These are phyloP conservation scores for Phytomonas francai DNA, from an alignment of 208 protist genomes.

Conservation along the genomic window DNA sequence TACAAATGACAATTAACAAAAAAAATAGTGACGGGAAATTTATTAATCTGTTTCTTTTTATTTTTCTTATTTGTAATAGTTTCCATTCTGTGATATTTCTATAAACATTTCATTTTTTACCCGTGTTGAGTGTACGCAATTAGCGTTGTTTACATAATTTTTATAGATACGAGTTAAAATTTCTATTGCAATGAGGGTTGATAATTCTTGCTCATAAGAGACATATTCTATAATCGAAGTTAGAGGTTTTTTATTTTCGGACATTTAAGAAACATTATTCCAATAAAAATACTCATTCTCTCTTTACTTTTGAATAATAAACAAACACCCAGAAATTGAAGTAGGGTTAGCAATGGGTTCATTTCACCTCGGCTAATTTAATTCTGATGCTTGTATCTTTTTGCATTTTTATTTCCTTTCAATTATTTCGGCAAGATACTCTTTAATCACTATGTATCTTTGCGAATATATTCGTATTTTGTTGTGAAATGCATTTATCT, in stretches of 20 bases:
- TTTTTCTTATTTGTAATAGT: neutral
- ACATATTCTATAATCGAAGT: neutral
- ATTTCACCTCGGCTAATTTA: too few species aligned
- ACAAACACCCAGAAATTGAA: too few species aligned
- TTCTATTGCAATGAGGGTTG: conserved; percentile 1
- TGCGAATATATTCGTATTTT: neutral
- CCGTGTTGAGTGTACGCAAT: neutral
- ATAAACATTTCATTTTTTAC: too few species aligned
- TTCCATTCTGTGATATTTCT: too few species aligned
- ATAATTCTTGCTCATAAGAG: neutral
- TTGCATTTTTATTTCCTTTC: conserved; percentile 8
- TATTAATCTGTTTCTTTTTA: conserved; percentile 8
- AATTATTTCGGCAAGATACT: neutral
- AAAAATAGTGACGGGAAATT: neutral
- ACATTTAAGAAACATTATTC: too few species aligned
- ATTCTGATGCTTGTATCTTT: conserved; percentile 1
- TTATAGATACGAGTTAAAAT: conserved; percentile 7
- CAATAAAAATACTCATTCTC: too few species aligned
- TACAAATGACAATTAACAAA: too few species aligned
- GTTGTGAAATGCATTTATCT: neutral
- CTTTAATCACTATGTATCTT: neutral
- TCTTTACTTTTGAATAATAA: too few species aligned
- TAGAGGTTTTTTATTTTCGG: too few species aligned
- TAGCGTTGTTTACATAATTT: conserved; percentile 6
- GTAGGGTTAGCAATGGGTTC: too few species aligned